Percentiles rank a stretch among this genome's conserved stretches.
Conservation (phyloP, 352 stramenopile genomes). For the Pythium angustatum region DNA sequence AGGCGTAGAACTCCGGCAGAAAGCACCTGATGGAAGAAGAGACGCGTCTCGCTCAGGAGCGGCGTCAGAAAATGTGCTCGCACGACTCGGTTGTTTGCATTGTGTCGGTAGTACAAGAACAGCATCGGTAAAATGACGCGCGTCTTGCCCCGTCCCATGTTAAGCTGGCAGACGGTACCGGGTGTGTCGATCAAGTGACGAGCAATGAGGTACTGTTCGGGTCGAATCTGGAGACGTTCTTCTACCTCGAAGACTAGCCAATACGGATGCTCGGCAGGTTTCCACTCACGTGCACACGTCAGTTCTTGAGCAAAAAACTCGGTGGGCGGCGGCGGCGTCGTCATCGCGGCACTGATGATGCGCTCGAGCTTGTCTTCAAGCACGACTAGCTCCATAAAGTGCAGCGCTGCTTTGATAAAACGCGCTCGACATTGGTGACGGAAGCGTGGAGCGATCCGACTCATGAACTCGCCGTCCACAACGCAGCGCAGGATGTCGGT, state of each 20-base stretch:
- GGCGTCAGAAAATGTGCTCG: slow-evolving; percentile 59
- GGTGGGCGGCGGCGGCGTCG: not conserved
- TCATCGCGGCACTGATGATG: slow-evolving; percentile 31
- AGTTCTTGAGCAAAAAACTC: slow-evolving; percentile 43
- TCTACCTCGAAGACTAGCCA: slow-evolving; percentile 89
- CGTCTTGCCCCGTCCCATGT: slow-evolving; percentile 88
- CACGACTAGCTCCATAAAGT: slow-evolving; percentile 50
- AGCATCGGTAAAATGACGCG: slow-evolving; percentile 88
- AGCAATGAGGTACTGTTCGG: slow-evolving; percentile 70
- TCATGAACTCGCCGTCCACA: not conserved
- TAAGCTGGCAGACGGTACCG: slow-evolving; percentile 74
- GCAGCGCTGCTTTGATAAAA: not conserved
- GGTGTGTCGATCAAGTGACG: slow-evolving; percentile 63
- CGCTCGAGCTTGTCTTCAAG: slow-evolving; percentile 69
- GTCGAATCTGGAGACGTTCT: slow-evolving; percentile 71
- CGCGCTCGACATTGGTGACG: not conserved
- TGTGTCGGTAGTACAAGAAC: slow-evolving; percentile 60
- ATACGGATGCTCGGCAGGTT: slow-evolving; percentile 49
- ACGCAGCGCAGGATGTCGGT: slow-evolving; percentile 3
- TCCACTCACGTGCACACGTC: slow-evolving; percentile 42
- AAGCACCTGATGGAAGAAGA: slow-evolving; percentile 62
- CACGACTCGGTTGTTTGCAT: slow-evolving; percentile 27
- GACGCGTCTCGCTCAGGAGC: slow-evolving; percentile 56
- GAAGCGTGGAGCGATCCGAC: not conserved
- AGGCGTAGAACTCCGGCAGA: slow-evolving; percentile 40